Evolutionary conservation across 2,329 filamentous ascomycete genomes (phyloP).

Genomic region (Alternaria metachromatica): DNA sequence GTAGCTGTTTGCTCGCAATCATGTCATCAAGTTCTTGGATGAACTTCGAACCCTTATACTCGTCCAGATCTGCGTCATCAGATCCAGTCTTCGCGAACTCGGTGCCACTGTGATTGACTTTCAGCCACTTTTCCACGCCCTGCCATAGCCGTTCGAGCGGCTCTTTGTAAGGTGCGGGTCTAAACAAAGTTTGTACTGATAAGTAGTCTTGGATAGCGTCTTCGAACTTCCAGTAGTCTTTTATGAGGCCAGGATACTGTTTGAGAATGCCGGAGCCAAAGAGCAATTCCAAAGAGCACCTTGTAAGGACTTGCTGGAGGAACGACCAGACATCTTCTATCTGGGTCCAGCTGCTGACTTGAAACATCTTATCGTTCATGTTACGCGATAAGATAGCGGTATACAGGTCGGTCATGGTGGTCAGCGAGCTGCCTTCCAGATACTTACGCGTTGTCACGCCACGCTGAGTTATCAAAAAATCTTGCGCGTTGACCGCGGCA

Average conservation of each 20-base stretch:
- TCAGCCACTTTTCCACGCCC: slow-evolving; percentile 34
- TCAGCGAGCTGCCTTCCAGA: slow-evolving; percentile 21
- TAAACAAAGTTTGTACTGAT: too few species aligned
- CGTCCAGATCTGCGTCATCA: slow-evolving; percentile 26
- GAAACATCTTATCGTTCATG: slow-evolving; percentile 42
- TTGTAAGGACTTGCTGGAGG: slow-evolving; percentile 34
- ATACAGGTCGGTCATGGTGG: slow-evolving; percentile 22
- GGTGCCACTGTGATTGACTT: slow-evolving; percentile 18
- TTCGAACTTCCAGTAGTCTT: slow-evolving; percentile 38
- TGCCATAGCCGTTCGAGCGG: slow-evolving; percentile 28
- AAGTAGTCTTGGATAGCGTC: slow-evolving; percentile 22
- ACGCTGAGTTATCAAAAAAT: slow-evolving; percentile 1
- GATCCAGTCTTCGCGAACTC: slow-evolving; percentile 19
- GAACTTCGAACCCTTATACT: slow-evolving; percentile 27
- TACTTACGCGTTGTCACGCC: slow-evolving; percentile 17
- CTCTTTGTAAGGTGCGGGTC: slow-evolving; percentile 4
- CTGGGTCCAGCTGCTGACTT: slow-evolving; percentile 34
- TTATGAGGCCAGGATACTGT: slow-evolving; percentile 30
- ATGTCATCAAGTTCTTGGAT: slow-evolving; percentile 26
- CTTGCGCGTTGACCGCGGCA: neutral
- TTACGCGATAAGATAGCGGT: slow-evolving; percentile 27
- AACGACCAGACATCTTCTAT: slow-evolving; percentile 43
- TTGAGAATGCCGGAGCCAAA: slow-evolving; percentile 36
- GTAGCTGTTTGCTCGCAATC: slow-evolving; percentile 9
- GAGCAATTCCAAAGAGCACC: slow-evolving; percentile 31